A percentile compares a stretch with the other conserved stretches of the same genome.
Evolutionary conservation across 1,284 basidiomycete species (phyloP).

Genomic region (Apiotrichum domesticum): DNA sequence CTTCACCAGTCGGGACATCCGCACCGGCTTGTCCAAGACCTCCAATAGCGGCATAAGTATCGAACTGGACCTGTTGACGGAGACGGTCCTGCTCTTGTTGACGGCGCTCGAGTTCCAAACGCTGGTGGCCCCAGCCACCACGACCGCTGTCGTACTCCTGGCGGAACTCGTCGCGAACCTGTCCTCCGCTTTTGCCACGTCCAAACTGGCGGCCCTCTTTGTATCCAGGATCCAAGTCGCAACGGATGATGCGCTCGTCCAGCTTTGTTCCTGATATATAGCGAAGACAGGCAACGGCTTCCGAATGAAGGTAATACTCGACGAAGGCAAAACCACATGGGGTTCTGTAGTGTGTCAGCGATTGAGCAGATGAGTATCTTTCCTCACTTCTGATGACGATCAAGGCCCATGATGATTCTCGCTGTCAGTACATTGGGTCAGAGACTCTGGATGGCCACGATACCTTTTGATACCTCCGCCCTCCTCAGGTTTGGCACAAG

Average conservation of each 20-base stretch:
- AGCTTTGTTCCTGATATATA: conserved; percentile 96
- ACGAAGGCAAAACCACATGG: conserved; percentile 99
- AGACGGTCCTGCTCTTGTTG: conserved; percentile 64
- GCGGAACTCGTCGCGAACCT: conserved; percentile 91
- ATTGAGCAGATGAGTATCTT: conserved; percentile 2
- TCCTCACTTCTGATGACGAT: conserved; percentile 78
- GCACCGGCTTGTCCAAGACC: conserved; percentile 72
- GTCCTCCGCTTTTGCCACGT: conserved; percentile 91
- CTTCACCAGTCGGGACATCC: conserved; percentile 55
- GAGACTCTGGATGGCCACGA: neutral
- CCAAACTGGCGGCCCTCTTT: conserved; percentile 96
- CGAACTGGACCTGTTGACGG: conserved; percentile 67
- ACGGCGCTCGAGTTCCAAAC: conserved; percentile 54
- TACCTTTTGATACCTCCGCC: conserved; percentile 89
- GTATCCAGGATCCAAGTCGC: conserved; percentile 97
- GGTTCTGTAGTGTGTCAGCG: conserved; percentile 55
- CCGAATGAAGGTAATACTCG: conserved; percentile 93
- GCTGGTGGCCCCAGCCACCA: conserved; percentile 81
- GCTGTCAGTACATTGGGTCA: neutral
- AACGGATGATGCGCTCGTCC: conserved; percentile 98
- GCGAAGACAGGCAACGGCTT: conserved; percentile 86
- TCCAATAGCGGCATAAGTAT: conserved; percentile 79
- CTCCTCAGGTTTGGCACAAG: conserved; percentile 80
- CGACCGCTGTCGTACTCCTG: conserved; percentile 95
- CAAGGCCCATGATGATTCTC: conserved; percentile 94